Base-by-base conservation (phyloP, 257 asterid genomes). In the Solanum sejunctum region DNA sequence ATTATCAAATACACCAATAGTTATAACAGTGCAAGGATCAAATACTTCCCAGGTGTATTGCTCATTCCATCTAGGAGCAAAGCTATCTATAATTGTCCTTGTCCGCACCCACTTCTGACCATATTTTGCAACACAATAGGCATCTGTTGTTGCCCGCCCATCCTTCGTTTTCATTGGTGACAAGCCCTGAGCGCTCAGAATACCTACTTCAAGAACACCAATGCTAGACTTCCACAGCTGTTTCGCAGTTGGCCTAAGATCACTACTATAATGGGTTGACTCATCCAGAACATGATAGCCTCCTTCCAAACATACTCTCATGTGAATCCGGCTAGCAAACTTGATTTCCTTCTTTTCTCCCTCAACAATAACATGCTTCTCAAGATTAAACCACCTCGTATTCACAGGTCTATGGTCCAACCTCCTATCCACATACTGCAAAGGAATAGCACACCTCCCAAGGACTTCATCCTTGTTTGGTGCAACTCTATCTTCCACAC, bases 101-200 rank as follows among this genome's bases (percentile, higher is more conserved):
- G 93, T 90, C 12, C 93, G 86, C 23, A 90, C 93, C 93, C 93
- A 90, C 83, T 90, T 90, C 87, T 87, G 91, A 81, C 91, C 91
- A 60, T 90, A 90, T 57, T 90, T 90, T 7, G 93, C 93, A 18
- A 90, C 93, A 80, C 93, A 90, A 51, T 90, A 90, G 57, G 93
- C 93, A 83, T 90, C 93, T 28, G 93, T 90, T 36, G 91, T 86
- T 23, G 90, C 91, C 79, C 91, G 78, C 8, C 87, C 89, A 67
- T 90, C 91, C 70, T 88, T 90, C 3, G 89, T 45, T 72, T 90
- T 90, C 93, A 90, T 88, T 15, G 93, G 91, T 21, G 90, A 84
- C n/a, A 90, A 63, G 8, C 93, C 93, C 5, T 84, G 85, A 61
- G 93, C 93, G 21, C 80, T 90, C 84, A 90, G 69, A 67, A 90